Conservation (phyloP, 2,329 filamentous ascomycete genomes). For the Colletotrichum costaricense region DNA sequence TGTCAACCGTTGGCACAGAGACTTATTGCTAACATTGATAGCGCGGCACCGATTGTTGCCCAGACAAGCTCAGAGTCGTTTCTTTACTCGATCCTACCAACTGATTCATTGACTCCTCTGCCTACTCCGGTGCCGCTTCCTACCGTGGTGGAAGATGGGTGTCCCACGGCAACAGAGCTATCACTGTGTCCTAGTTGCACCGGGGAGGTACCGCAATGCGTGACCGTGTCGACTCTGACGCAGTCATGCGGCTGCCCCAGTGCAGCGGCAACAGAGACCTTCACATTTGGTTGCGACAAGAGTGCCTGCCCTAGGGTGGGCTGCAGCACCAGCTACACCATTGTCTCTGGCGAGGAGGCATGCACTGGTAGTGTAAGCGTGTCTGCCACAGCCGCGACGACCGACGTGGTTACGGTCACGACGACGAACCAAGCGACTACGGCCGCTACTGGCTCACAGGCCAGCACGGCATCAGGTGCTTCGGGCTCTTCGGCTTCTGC, state of each 20-base stretch:
- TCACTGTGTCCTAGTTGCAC: slow-evolving; percentile 48
- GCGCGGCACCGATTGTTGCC: slow-evolving; percentile 11
- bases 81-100: neutral
- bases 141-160: slow-evolving; percentile 23
- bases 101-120: neutral
- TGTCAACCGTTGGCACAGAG: neutral
- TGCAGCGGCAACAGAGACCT: slow-evolving; percentile 41
- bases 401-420: neutral
- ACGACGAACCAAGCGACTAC: neutral
- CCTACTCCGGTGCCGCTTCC: neutral
- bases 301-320: slow-evolving; percentile 43
- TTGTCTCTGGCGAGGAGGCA: slow-evolving; percentile 25
- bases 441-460: neutral
- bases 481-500: neutral
- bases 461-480: neutral
- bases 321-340: slow-evolving; percentile 40
- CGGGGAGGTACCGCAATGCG: slow-evolving; percentile 41
- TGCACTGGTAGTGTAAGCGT: slow-evolving; percentile 7
- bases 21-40: neutral
- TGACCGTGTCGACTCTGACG: slow-evolving; percentile 44
- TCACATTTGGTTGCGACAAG: slow-evolving; percentile 41
- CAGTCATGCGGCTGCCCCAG: slow-evolving; percentile 47
- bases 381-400: neutral
- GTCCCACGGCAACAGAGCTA: slow-evolving; percentile 49
- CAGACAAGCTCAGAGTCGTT: neutral